A percentile compares a stretch with the other conserved stretches of the same genome.
Evolutionary conservation across 169 alveolate genomes (phyloP).

Genomic region (Toxoplasma gondii): DNA sequence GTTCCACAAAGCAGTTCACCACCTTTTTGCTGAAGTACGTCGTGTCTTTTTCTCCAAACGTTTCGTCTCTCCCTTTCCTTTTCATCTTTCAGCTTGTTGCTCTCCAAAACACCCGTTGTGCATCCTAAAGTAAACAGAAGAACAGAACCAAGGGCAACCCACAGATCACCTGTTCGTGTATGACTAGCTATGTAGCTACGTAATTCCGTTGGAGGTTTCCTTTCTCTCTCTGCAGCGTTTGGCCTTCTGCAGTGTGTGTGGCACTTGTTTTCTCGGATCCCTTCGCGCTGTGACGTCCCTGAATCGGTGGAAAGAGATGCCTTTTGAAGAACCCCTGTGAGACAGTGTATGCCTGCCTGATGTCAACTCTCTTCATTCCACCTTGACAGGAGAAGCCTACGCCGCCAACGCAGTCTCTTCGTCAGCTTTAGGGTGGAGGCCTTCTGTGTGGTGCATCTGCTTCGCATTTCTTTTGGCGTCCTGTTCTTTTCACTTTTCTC

Average conservation of each 20-base stretch:
- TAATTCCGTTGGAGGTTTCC: too few relatives aligned
- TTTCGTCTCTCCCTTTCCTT: not conserved
- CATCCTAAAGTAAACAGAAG: too few relatives aligned
- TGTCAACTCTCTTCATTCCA: too few relatives aligned
- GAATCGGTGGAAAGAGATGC: too few relatives aligned
- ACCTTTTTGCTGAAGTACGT: conserved; percentile 22
- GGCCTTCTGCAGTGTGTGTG: too few relatives aligned
- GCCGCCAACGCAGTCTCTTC: not conserved
- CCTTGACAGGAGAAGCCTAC: too few relatives aligned
- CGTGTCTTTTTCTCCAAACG: not conserved
- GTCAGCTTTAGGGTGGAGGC: not conserved
- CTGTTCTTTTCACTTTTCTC: not conserved
- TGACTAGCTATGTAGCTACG: too few relatives aligned
- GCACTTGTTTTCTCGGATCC: too few relatives aligned
- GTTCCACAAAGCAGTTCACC: conserved; percentile 43
- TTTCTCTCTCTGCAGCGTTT: too few relatives aligned
- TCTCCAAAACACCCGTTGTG: not conserved
- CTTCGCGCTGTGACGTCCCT: too few relatives aligned
- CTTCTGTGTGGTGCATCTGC: not conserved
- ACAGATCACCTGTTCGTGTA: not conserved
- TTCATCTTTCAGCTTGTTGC: not conserved
- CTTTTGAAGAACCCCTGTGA: too few relatives aligned
- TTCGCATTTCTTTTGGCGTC: not conserved
- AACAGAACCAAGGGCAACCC: not conserved
- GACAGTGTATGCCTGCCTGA: too few relatives aligned